A percentile compares a stretch with the other conserved stretches of the same genome.
Evolutionary conservation across 2,329 filamentous ascomycete genomes (phyloP).

Genomic region (Colletotrichum sp.): DNA sequence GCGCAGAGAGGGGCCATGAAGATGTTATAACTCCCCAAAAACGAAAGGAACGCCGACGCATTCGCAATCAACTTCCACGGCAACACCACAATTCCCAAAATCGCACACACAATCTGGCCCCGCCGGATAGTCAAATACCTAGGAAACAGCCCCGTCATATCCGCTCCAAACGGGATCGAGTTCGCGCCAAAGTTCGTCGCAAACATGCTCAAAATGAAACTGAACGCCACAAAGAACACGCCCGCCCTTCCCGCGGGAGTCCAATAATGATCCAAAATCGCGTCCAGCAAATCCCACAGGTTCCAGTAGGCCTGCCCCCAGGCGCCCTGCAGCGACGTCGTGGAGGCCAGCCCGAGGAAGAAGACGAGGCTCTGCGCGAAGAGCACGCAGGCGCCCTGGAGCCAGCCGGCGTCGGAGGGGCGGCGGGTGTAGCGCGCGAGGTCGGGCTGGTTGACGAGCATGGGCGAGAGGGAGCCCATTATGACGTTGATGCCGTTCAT

Average conservation of each 20-base stretch:
- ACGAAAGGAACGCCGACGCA: conserved; percentile 27
- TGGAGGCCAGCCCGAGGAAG: conserved; percentile 33
- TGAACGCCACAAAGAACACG: conserved; percentile 34
- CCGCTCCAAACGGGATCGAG: conserved; percentile 37
- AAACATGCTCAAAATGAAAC: conserved; percentile 26
- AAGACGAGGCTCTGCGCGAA: conserved; percentile 30
- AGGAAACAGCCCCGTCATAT: conserved; percentile 35
- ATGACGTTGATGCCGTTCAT: conserved; percentile 43
- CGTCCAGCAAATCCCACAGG: conserved; percentile 37
- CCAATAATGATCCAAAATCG: conserved; percentile 40
- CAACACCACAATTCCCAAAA: conserved; percentile 33
- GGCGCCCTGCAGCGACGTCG: conserved; percentile 35
- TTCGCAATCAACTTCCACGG: conserved; percentile 36
- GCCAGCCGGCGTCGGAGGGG: conserved; percentile 32
- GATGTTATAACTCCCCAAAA: conserved; percentile 30
- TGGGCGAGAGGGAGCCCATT: conserved; percentile 38
- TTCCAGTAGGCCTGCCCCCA: conserved; percentile 43
- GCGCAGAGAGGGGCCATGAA: conserved; percentile 31
- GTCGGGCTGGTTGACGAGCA: conserved; percentile 41
- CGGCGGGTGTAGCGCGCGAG: conserved; percentile 38
- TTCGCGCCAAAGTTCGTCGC: conserved; percentile 33
- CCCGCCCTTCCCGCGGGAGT: conserved; percentile 32
- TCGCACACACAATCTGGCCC: conserved; percentile 34
- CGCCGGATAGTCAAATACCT: conserved; percentile 35
- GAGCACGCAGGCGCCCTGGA: conserved; percentile 33